Percentiles rank a stretch among this genome's conserved stretches.
Evolutionary conservation across 495 filamentous ascomycete genomes (phyloP).

Genomic region (Pseudomonodictys pantanalensis): DNA sequence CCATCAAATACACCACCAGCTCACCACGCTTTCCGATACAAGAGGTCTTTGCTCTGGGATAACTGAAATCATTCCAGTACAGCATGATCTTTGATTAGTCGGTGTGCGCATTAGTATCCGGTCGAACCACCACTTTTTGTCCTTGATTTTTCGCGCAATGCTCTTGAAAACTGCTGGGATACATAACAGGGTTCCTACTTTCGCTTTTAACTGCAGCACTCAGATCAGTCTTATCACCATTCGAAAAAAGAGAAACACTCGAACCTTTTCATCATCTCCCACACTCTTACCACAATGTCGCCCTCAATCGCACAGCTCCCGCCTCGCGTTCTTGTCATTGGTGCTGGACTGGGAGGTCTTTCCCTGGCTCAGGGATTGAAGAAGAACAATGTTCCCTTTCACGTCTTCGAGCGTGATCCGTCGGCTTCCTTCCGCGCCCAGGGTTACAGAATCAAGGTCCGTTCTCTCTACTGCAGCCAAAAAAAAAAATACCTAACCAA

Average conservation of each 20-base stretch:
- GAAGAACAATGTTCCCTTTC: conserved; percentile 35
- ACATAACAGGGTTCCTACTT: neutral
- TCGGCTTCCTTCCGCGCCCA: conserved; percentile 20
- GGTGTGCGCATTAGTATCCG: conserved; percentile 12
- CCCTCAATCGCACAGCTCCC: conserved; percentile 10
- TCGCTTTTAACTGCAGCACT: neutral
- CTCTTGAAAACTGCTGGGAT: too few relatives aligned
- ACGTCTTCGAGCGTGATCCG: conserved; percentile 31
- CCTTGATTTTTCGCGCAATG: too few relatives aligned
- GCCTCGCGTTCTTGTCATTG: conserved; percentile 51
- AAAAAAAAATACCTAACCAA: neutral
- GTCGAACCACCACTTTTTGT: conserved; percentile 20
- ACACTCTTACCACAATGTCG: conserved; percentile 10
- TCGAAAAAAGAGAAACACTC: neutral
- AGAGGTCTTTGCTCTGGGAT: neutral
- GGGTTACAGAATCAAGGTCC: conserved; percentile 30
- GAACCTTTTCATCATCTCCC: conserved; percentile 4
- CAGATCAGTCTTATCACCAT: neutral
- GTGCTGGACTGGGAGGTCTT: conserved; percentile 59
- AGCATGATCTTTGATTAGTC: neutral
- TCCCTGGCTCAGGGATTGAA: conserved; percentile 58
- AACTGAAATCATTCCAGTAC: neutral
- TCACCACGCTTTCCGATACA: conserved; percentile 11
- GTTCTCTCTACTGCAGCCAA: neutral
- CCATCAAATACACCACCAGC: neutral